phyloP scores from a whole-genome alignment of 202 grass and related monocot genomes.

The Zoysia matrella region DNA sequence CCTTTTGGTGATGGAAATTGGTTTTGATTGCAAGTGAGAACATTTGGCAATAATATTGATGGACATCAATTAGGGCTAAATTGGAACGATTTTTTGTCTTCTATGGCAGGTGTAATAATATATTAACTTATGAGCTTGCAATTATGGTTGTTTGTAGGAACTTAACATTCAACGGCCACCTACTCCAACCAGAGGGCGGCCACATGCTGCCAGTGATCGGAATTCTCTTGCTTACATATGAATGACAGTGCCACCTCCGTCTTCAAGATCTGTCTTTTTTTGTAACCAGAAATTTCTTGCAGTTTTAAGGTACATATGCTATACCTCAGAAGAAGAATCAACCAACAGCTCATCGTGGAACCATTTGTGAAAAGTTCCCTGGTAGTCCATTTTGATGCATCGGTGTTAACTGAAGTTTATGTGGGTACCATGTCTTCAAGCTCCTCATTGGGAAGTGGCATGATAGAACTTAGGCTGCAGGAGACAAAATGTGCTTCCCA shows the following conservation, averaged over 20 bases:
- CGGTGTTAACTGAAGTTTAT: slow-evolving; percentile 28
- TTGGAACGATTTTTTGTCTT: background rate
- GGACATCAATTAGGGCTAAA: background rate
- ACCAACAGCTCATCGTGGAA: slow-evolving; percentile 33
- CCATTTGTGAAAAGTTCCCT: slow-evolving; percentile 27
- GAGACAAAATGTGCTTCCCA: slow-evolving; percentile 5
- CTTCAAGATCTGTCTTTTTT: slow-evolving; percentile 43
- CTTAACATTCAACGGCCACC: slow-evolving; percentile 97
- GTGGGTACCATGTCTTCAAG: background rate
- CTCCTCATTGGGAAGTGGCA: slow-evolving; percentile 18
- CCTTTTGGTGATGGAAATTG: background rate
- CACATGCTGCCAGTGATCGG: slow-evolving; percentile 85
- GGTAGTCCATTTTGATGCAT: slow-evolving; percentile 30
- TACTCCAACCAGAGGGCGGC: slow-evolving; percentile 95
- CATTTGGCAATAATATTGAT: background rate
- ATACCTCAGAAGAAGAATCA: slow-evolving; percentile 50
- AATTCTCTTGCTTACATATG: slow-evolving; percentile 98
- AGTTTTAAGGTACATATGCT: slow-evolving; percentile 60
- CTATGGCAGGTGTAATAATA: slow-evolving; percentile 2
- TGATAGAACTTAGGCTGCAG: background rate
- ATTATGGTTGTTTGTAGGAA: slow-evolving; percentile 60
- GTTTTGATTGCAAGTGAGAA: background rate
- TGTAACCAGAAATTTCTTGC: slow-evolving; percentile 37
- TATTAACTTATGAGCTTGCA: background rate
- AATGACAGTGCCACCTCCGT: slow-evolving; percentile 29